These are phyloP conservation scores for Cladosporium sp. DNA, from an alignment of 2,329 filamentous ascomycete genomes.

Conservation along the genomic window DNA sequence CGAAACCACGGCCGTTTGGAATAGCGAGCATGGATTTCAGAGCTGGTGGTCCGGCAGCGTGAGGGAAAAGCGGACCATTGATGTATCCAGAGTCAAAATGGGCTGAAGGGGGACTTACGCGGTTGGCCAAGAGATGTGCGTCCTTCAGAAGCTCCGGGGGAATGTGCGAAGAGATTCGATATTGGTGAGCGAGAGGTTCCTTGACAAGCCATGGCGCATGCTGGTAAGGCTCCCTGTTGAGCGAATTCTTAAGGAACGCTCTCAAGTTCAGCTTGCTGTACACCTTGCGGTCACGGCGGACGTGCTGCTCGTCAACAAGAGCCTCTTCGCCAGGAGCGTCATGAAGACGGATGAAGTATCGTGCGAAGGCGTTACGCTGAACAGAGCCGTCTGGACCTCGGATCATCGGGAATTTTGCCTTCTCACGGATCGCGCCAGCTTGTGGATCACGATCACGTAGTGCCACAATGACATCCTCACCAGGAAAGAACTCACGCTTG, in stretches of 20 bases:
- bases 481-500: constrained; percentile 85
- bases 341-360: constrained; percentile 75
- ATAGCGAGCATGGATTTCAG: neutral
- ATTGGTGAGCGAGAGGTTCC: constrained; percentile 73
- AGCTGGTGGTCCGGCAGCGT: neutral
- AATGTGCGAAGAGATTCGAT: constrained; percentile 82
- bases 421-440: constrained; percentile 74
- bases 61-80: neutral
- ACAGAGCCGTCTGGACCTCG: constrained; percentile 62
- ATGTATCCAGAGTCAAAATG: neutral
- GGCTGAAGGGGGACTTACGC: neutral
- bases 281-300: constrained; percentile 80
- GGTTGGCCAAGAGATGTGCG: constrained; percentile 29
- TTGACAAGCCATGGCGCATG: constrained; percentile 98
- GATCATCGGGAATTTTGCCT: constrained; percentile 66
- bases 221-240: constrained; percentile 87
- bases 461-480: constrained; percentile 74
- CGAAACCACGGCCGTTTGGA: neutral
- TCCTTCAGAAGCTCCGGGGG: constrained; percentile 79
- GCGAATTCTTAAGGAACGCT: constrained; percentile 90
- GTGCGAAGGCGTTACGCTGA: constrained; percentile 63
- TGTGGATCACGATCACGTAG: constrained; percentile 61
- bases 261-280: constrained; percentile 94
- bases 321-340: constrained; percentile 64
- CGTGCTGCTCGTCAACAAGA: constrained; percentile 73